Conservation (phyloP, 768 basidiomycete genomes). For the Tylopilus felleus region DNA sequence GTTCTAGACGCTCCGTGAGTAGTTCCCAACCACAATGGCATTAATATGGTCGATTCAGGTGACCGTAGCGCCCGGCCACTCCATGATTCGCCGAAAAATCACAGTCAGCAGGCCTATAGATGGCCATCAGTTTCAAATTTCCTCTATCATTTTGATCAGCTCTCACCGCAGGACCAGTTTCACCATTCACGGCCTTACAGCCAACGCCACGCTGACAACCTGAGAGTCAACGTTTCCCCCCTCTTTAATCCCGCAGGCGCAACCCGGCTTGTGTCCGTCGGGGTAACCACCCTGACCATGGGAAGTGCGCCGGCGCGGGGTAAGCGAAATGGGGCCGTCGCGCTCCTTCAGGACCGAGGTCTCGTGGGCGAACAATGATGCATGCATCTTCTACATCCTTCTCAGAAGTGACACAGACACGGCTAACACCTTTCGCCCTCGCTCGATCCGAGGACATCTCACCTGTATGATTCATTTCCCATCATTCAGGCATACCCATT, state of each 20-base stretch:
- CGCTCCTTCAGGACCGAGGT: slow-evolving; percentile 4
- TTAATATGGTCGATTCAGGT: neutral
- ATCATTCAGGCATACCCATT: neutral
- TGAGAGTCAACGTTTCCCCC: neutral
- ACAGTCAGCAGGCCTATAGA: slow-evolving; percentile 5
- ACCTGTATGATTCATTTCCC: neutral
- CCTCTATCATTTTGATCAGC: slow-evolving; percentile 6
- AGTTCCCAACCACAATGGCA: neutral
- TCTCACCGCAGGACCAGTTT: neutral
- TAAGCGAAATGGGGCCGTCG: neutral
- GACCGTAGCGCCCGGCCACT: neutral
- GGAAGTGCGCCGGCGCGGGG: slow-evolving; percentile 4
- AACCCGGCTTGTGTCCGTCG: neutral
- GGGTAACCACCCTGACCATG: slow-evolving; percentile 12
- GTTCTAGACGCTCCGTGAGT: neutral
- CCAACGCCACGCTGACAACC: neutral
- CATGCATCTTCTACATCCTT: neutral
- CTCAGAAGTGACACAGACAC: neutral
- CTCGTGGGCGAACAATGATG: slow-evolving; percentile 3
- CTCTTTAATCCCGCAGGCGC: slow-evolving; percentile 12
- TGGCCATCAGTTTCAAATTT: slow-evolving; percentile 10
- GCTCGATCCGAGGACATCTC: slow-evolving; percentile 13
- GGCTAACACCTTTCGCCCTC: neutral
- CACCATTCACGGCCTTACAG: neutral
- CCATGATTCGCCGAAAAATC: neutral